These are phyloP conservation scores for Fusarium sp. DNA, from an alignment of 2,329 filamentous ascomycete species.

Conservation along the genomic window DNA sequence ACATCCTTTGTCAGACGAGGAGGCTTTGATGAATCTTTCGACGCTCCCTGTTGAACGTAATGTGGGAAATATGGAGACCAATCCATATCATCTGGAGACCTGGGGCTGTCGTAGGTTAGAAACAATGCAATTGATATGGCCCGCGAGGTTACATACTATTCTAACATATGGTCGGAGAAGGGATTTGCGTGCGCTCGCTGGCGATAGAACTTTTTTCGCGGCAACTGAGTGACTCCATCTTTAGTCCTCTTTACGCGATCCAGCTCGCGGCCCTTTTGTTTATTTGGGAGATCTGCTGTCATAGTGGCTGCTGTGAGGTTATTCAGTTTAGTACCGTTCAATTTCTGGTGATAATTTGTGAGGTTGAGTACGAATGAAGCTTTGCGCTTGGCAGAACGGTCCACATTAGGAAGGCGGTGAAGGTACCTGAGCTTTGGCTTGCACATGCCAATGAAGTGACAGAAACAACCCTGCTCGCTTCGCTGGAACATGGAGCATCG, in stretches of 20 bases:
- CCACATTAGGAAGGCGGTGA: constrained; percentile 50
- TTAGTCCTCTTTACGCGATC: constrained; percentile 70
- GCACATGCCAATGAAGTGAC: constrained; percentile 37
- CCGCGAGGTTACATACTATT: constrained; percentile 73
- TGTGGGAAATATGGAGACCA: constrained; percentile 89
- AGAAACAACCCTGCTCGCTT: constrained; percentile 33
- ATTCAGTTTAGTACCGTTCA: constrained; percentile 7
- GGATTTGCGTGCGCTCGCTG: constrained; percentile 98
- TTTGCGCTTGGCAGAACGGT: constrained; percentile 32
- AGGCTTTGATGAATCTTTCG: constrained; percentile 49
- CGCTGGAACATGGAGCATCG: constrained; percentile 29
- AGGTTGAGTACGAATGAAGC: constrained; percentile 28
- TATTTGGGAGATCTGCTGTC: constrained; percentile 59
- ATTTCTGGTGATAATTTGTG: constrained; percentile 31
- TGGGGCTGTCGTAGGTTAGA: constrained; percentile 69
- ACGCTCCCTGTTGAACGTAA: constrained; percentile 66
- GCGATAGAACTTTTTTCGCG: constrained; percentile 95
- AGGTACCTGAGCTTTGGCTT: constrained; percentile 7
- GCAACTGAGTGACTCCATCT: constrained; percentile 72
- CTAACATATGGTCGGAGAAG: constrained; percentile 92
- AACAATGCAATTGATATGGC: neutral
- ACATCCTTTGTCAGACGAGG: constrained; percentile 70
- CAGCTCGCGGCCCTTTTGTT: constrained; percentile 74
- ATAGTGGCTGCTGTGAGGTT: constrained; percentile 30
- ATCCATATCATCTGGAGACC: constrained; percentile 86